Conservation (phyloP, 108 stramenopile species). For the Aureococcus anophagefferens region DNA sequence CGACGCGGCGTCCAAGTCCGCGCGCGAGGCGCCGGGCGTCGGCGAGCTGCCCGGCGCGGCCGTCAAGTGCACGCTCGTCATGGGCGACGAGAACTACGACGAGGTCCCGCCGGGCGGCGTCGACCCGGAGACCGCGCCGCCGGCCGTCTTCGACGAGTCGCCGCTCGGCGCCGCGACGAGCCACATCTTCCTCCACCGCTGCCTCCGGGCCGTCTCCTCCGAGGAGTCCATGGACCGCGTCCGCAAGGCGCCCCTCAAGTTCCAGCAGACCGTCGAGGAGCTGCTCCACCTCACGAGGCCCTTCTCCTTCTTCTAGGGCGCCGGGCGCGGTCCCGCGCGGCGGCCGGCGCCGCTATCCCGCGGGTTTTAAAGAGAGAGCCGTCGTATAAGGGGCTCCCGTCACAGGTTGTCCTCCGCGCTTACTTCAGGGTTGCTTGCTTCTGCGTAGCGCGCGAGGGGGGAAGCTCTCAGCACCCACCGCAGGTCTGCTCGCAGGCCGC, state of each 20-base stretch:
- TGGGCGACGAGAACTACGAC: background rate
- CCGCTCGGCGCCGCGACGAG: background rate
- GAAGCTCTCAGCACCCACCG: too few species aligned
- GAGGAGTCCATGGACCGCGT: background rate
- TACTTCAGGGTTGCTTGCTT: too few species aligned
- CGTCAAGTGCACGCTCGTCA: background rate
- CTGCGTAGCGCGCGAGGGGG: too few species aligned
- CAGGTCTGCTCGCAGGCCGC: too few species aligned
- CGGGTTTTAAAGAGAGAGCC: too few species aligned
- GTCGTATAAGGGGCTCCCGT: too few species aligned
- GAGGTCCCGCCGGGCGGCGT: too few species aligned
- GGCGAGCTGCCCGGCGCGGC: background rate
- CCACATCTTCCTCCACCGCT: background rate
- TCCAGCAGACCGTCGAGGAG: conserved; percentile 1
- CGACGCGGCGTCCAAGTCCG: background rate
- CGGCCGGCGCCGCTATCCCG: too few species aligned
- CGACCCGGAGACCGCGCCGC: too few species aligned
- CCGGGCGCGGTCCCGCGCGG: too few species aligned
- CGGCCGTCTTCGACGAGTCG: background rate
- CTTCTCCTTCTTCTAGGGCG: background rate
- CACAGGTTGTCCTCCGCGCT: too few species aligned
- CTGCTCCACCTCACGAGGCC: background rate
- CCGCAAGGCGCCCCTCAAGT: background rate
- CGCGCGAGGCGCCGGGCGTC: background rate
- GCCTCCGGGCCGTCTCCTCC: background rate